Base-by-base conservation (phyloP, 441 rosid genomes). In the Breynia disticha region DNA sequence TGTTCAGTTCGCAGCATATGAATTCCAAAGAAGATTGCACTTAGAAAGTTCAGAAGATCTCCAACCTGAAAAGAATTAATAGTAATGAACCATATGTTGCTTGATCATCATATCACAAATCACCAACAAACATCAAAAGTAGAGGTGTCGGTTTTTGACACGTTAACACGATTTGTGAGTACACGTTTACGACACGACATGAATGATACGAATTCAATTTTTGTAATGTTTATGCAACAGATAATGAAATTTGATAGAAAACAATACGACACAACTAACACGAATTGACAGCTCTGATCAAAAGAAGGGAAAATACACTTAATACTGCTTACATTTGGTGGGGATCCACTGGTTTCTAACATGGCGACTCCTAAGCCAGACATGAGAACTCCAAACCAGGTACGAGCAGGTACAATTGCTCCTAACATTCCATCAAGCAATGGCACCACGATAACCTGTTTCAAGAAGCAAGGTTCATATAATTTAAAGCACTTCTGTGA, bases 391-490 rank as follows among this genome's bases (percentile, higher is more conserved):
- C 88, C 82, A 73, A 76, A 73, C 84, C 88, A 84, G 11, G 82
- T 76, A 44, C 62, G 68, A 3, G 82, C 69, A 62, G 84, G 88
- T 61, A 79, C 55, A 46, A 71, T 65, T 49, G 81, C 78, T 68
- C 90, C 90, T 58, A 83, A 60, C 80, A 83, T 73, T 51, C 83
- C 83, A 64, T 80, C 83, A 64, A 83, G 80, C 76, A 80, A 57
- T 17, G 93, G 93, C 64, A 79, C 93, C 71, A 79, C 70, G 55
- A 81, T 74, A 18, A 81, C 79, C 86, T 84, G 71, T 52, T 48
- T 60, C 46, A 1, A 66, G 63, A 39, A 50, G 52, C 53, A 43
- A 15, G 3, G 13, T 28, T 4, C 35, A 28, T 28, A 28, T 28
- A 5, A 3, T 28, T 28, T 28, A 28, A 28, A 28, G 35, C 35